These are phyloP conservation scores for Penicillium frequentans DNA, from an alignment of 2,329 filamentous ascomycete genomes.

Conservation along the genomic window DNA sequence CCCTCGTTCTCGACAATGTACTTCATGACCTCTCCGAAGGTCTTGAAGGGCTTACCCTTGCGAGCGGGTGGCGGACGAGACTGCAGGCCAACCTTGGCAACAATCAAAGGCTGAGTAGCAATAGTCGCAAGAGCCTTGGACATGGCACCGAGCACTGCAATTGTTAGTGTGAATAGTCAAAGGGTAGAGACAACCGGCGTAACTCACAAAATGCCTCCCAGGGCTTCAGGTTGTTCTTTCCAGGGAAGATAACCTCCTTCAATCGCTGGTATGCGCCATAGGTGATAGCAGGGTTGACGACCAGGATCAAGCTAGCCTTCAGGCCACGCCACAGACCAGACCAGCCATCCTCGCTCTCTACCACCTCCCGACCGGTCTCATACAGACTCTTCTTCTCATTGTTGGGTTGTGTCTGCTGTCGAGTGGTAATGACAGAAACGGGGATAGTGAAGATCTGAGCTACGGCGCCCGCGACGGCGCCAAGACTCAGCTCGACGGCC, in stretches of 20 bases:
- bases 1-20: constrained; percentile 93
- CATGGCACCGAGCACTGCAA: constrained; percentile 78
- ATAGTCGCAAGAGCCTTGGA: constrained; percentile 93
- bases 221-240: constrained; percentile 71
- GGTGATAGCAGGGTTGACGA: constrained; percentile 95
- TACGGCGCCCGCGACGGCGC: constrained; percentile 82
- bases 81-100: constrained; percentile 95
- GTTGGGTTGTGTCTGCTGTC: constrained; percentile 90
- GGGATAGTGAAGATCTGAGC: constrained; percentile 97
- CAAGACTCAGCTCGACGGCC: constrained; percentile 76
- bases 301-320: constrained; percentile 92
- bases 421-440: constrained; percentile 89
- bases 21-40: constrained; percentile 89
- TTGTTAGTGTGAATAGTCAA: constrained; percentile 13
- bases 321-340: constrained; percentile 90
- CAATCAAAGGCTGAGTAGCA: constrained; percentile 89
- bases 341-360: constrained; percentile 86
- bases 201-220: constrained; percentile 88
- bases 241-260: constrained; percentile 73
- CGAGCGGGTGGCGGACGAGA: constrained; percentile 83
- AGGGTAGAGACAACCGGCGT: not conserved
- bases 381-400: constrained; percentile 80
- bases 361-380: constrained; percentile 84
- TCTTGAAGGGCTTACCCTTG: constrained; percentile 88
- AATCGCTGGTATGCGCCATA: constrained; percentile 95